Conservation (phyloP, 2,329 filamentous ascomycete species). For the Aspergillus fructus region DNA sequence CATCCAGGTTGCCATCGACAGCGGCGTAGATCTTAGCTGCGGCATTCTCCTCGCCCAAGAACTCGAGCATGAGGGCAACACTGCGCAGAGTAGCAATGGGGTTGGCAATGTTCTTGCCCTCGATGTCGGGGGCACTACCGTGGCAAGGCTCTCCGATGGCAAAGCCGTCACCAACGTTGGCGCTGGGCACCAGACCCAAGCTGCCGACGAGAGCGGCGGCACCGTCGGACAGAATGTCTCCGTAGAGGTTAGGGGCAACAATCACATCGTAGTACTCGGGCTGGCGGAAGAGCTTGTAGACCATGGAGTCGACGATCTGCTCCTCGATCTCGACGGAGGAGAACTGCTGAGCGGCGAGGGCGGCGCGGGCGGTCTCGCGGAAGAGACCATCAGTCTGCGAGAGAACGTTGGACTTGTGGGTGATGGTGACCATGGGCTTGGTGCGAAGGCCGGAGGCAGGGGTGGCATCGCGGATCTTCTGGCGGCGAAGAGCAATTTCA, state of each 20-base stretch:
- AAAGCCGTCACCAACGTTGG: conserved; percentile 91
- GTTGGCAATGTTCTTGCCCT: conserved; percentile 90
- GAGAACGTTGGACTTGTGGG: conserved; percentile 97
- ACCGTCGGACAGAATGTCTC: conserved; percentile 93
- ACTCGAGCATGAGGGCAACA: conserved; percentile 93
- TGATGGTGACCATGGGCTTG: conserved; percentile 82
- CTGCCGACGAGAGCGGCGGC: conserved; percentile 91
- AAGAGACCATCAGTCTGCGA: conserved; percentile 96
- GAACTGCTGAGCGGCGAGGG: conserved; percentile 68
- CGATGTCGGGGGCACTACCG: conserved; percentile 91
- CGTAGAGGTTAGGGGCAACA: conserved; percentile 95
- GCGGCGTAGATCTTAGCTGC: conserved; percentile 88
- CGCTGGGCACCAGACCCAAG: conserved; percentile 86
- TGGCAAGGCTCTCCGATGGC: conserved; percentile 98
- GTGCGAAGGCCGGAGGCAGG: conserved; percentile 56
- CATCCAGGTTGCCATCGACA: conserved; percentile 84
- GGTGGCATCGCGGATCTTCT: conserved; percentile 67
- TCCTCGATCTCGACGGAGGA: conserved; percentile 73
- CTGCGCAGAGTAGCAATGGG: conserved; percentile 92
- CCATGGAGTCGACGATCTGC: conserved; percentile 99
- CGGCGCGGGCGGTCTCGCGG: conserved; percentile 72
- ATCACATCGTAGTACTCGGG: conserved; percentile 95
- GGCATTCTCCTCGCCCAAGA: conserved; percentile 81
- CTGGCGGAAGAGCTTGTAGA: conserved; percentile 98
- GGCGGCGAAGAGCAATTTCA: conserved; percentile 84